These are phyloP conservation scores for Lepidium didymum DNA, from an alignment of 345 rosid species.

Conservation along the genomic window DNA sequence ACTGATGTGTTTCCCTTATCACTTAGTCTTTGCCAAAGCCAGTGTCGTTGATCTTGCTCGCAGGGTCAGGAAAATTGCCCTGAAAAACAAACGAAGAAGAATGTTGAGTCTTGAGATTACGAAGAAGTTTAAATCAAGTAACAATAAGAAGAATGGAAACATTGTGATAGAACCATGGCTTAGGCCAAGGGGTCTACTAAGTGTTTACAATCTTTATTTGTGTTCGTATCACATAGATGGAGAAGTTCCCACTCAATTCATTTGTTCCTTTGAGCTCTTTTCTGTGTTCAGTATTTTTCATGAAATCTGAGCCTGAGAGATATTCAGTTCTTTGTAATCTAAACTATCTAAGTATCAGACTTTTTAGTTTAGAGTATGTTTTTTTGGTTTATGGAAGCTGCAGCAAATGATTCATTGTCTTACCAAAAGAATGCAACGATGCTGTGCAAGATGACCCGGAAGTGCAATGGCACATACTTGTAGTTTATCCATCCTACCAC, in stretches of 20 bases:
- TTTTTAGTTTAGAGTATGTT: not conserved
- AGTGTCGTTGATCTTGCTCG: conserved; percentile 57
- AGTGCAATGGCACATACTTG: conserved; percentile 75
- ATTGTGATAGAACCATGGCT: not conserved
- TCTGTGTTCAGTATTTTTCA: not conserved
- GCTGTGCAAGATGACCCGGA: conserved; percentile 79
- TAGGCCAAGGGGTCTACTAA: not conserved
- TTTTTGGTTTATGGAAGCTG: not conserved
- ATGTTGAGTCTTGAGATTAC: not conserved
- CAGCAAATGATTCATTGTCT: conserved; percentile 2
- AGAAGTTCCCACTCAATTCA: not conserved
- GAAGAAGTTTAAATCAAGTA: not conserved
- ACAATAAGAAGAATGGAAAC: not conserved
- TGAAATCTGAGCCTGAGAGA: not conserved
- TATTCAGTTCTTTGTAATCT: not conserved
- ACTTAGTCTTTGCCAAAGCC: conserved; percentile 39
- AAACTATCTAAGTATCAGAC: not conserved
- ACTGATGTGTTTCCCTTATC: not conserved
- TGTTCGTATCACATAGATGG: not conserved
- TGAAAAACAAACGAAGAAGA: conserved; percentile 25
- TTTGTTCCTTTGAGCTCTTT: not conserved
- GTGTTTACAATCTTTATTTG: not conserved
- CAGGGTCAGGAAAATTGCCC: conserved; percentile 91
- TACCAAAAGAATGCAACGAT: conserved; percentile 72
- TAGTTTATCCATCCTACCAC: conserved; percentile 87